phyloP scores from a whole-genome alignment of 2,329 filamentous ascomycete genomes.

The Cladosporium halotolerans region DNA sequence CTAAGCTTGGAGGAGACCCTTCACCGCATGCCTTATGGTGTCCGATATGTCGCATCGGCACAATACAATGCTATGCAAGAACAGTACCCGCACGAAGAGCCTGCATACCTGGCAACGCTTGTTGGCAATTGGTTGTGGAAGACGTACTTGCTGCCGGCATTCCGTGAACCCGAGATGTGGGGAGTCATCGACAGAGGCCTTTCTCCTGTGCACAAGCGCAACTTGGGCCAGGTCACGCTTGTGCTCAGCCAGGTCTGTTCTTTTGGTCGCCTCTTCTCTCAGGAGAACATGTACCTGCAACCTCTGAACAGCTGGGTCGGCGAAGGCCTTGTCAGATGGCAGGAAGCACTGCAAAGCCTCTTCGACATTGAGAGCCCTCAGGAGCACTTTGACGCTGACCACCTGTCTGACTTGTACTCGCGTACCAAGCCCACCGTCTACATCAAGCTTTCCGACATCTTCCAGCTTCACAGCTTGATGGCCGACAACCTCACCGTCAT shows the following conservation, averaged over 20 bases:
- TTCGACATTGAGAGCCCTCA: slow-evolving; percentile 84
- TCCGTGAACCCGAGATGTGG: slow-evolving; percentile 84
- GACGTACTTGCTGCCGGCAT: slow-evolving; percentile 82
- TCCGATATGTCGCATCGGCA: slow-evolving; percentile 81
- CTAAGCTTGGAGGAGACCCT: slow-evolving; percentile 72
- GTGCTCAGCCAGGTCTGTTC: slow-evolving; percentile 83
- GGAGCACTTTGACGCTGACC: slow-evolving; percentile 92
- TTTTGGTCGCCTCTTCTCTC: slow-evolving; percentile 82
- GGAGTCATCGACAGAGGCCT: slow-evolving; percentile 86
- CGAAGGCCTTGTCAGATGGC: slow-evolving; percentile 75
- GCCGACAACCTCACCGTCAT: slow-evolving; percentile 71
- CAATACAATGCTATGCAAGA: slow-evolving; percentile 71
- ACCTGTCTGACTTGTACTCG: slow-evolving; percentile 96
- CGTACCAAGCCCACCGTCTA: slow-evolving; percentile 97
- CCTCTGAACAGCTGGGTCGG: slow-evolving; percentile 87
- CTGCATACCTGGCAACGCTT: slow-evolving; percentile 70
- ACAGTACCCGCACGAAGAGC: slow-evolving; percentile 74
- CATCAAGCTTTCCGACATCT: slow-evolving; percentile 97
- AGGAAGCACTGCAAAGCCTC: slow-evolving; percentile 66
- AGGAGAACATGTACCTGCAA: slow-evolving; percentile 91
- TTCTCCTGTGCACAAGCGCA: slow-evolving; percentile 86
- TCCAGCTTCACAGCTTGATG: slow-evolving; percentile 87
- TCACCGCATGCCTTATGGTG: slow-evolving; percentile 84
- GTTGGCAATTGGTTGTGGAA: slow-evolving; percentile 92
- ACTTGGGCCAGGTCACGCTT: slow-evolving; percentile 83